Conservation (phyloP, 148 eudicot genomes). For the Rhododendron vialii region DNA sequence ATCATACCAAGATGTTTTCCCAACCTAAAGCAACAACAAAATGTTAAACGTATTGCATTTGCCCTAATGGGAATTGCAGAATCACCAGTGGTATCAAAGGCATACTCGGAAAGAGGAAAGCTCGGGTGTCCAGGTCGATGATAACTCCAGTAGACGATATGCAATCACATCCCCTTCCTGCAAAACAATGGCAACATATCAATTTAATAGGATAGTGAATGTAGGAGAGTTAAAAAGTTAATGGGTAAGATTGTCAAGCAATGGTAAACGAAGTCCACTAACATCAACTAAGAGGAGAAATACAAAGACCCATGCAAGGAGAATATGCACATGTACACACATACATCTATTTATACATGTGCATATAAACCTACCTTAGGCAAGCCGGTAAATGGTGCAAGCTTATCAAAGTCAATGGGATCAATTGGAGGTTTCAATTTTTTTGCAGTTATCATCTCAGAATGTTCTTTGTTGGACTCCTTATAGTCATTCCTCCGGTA, state of each 20-base stretch:
- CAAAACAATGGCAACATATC: conserved; percentile 19
- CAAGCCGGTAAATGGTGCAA: conserved; percentile 43
- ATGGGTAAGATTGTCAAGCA: neutral
- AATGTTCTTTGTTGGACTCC: conserved; percentile 23
- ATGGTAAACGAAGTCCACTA: neutral
- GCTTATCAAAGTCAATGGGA: conserved; percentile 59
- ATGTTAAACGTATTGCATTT: neutral
- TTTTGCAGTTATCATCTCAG: conserved; percentile 19
- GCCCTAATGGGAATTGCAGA: neutral
- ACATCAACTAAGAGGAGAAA: neutral
- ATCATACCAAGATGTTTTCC: conserved; percentile 49
- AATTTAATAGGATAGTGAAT: neutral
- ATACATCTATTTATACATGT: neutral
- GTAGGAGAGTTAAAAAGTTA: neutral
- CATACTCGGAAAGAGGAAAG: conserved; percentile 56
- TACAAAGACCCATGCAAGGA: neutral
- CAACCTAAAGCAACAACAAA: conserved; percentile 46
- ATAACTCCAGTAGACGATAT: conserved; percentile 80
- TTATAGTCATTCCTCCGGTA: conserved; percentile 33
- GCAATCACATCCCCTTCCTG: conserved; percentile 89
- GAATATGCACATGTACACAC: neutral
- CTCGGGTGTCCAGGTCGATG: conserved; percentile 84
- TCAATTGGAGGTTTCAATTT: conserved; percentile 20
- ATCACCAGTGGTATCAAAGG: conserved; percentile 4
- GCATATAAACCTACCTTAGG: conserved; percentile 43